phyloP scores from a whole-genome alignment of 768 basidiomycete species.

The Rhizopogon vinicolor region DNA sequence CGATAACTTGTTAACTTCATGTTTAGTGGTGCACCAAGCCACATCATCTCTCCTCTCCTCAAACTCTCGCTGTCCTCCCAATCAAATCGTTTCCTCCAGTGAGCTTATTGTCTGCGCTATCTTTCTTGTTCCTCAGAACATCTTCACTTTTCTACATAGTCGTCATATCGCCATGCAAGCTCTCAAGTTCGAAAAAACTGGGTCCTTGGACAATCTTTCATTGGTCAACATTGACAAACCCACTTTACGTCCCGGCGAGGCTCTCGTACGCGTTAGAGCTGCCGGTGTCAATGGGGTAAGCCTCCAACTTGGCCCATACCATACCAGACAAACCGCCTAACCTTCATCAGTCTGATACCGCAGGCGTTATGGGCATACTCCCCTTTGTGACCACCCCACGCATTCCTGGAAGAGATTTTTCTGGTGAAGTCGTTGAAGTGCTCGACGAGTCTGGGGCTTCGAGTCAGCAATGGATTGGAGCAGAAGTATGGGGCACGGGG shows the following conservation, averaged over 20 bases:
- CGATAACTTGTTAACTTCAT: too few species aligned
- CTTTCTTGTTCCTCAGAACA: background rate
- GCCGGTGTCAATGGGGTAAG: constrained; percentile 30
- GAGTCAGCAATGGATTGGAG: constrained; percentile 19
- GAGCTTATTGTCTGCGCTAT: background rate
- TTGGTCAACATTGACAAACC: constrained; percentile 23
- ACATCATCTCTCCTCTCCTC: background rate
- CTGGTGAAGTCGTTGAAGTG: constrained; percentile 29
- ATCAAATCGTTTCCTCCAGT: background rate
- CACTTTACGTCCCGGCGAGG: constrained; percentile 24
- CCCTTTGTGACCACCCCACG: constrained; percentile 30
- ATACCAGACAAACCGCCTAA: background rate
- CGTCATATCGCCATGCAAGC: constrained; percentile 23
- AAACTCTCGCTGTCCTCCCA: background rate
- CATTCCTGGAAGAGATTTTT: constrained; percentile 28
- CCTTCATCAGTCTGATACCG: constrained; percentile 24
- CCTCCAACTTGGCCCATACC: background rate
- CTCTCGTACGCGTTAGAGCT: constrained; percentile 26
- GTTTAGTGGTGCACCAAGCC: background rate
- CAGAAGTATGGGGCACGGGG: constrained; percentile 31
- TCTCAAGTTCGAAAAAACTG: constrained; percentile 26
- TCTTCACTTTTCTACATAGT: background rate
- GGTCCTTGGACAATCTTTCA: constrained; percentile 23
- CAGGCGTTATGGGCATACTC: constrained; percentile 20
- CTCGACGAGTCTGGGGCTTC: constrained; percentile 17